phyloP scores from a whole-genome alignment of 306 rosid genomes.

The Hylodesmum podocarpum region DNA sequence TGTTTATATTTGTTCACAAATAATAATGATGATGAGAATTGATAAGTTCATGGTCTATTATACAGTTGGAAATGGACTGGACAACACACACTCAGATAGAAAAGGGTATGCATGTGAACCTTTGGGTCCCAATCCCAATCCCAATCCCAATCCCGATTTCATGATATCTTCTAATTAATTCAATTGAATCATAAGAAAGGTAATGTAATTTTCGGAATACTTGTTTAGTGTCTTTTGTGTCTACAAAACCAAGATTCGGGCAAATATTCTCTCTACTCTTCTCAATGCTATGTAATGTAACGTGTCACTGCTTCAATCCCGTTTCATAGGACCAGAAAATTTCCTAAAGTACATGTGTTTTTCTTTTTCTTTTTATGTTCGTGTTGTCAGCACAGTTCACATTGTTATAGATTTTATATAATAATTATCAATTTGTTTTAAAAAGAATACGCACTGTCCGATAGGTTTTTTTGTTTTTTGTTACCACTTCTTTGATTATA shows the following conservation, averaged over 20 bases:
- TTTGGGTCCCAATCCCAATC: constrained; percentile 50
- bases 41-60: constrained; percentile 1
- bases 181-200: not conserved
- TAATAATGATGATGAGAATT: not conserved
- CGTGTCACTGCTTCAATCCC: not conserved
- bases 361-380: no score
- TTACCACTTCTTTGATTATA: no score
- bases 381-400: no score
- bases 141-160: constrained; percentile 36
- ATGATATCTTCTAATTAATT: not conserved
- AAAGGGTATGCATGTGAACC: constrained; percentile 63
- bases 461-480: no score
- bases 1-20: not conserved
- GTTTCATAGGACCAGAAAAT: not conserved
- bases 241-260: constrained; percentile 5
- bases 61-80: constrained; percentile 68
- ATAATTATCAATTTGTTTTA: no score
- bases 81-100: constrained; percentile 44
- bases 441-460: no score
- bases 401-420: no score
- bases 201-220: not conserved
- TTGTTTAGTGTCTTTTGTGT: not conserved
- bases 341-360: not conserved
- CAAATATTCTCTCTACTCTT: constrained; percentile 17
- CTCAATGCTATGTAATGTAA: not conserved